phyloP scores from a whole-genome alignment of 1,284 basidiomycete genomes.

The Kwoniella shivajii region DNA sequence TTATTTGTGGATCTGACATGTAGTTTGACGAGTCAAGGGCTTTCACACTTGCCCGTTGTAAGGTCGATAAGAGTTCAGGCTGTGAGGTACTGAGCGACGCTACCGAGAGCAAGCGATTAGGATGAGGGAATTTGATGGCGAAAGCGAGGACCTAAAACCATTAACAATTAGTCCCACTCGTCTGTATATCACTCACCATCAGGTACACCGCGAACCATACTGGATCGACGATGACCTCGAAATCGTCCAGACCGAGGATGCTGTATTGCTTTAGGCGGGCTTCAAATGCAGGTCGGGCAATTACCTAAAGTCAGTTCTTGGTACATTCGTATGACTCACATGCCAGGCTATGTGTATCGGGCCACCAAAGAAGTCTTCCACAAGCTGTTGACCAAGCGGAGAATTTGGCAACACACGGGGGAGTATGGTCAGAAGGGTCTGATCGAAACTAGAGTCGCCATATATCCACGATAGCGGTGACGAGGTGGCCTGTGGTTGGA shows the following conservation, averaged over 20 bases:
- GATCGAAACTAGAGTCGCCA: not conserved
- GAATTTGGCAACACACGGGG: constrained; percentile 5
- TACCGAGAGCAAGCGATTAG: not conserved
- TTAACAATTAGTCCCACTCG: not conserved
- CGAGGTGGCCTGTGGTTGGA: not conserved
- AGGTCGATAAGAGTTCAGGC: not conserved
- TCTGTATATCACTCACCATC: constrained; percentile 18
- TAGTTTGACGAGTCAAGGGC: constrained; percentile 23
- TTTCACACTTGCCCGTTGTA: constrained; percentile 12
- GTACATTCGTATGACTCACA: constrained; percentile 10
- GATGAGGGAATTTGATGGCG: constrained; percentile 8
- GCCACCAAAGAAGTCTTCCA: constrained; percentile 16
- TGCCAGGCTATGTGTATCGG: constrained; percentile 22
- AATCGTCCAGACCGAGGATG: not conserved
- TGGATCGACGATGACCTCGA: constrained; percentile 6
- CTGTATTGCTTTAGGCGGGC: not conserved
- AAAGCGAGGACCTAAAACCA: constrained; percentile 19
- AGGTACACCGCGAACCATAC: constrained; percentile 25
- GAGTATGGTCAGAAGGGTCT: constrained; percentile 1
- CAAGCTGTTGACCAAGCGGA: not conserved
- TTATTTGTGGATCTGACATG: constrained; percentile 20
- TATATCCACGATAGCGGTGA: not conserved
- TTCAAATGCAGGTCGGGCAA: constrained; percentile 1
- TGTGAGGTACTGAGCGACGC: no score
- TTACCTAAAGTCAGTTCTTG: constrained; percentile 2